A percentile compares a stretch with the other conserved stretches of the same genome.
Conservation (phyloP, 2,329 filamentous ascomycete genomes). For the Curvularia sp. region DNA sequence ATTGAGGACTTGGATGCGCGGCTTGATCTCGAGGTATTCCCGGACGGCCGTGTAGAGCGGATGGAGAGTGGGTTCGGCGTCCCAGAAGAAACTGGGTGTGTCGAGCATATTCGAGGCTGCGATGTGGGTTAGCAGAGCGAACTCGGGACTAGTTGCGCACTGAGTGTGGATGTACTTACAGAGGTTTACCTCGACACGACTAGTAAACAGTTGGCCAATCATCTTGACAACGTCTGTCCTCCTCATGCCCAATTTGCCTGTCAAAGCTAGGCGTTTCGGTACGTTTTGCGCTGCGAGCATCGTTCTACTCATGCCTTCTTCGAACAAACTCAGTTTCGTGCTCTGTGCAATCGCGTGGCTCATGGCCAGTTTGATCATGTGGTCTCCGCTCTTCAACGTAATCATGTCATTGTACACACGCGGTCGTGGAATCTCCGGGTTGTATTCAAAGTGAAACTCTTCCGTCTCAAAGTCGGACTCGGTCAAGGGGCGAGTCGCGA, state of each 20-base stretch:
- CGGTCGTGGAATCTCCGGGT: slow-evolving; percentile 80
- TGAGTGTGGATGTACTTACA: slow-evolving; percentile 68
- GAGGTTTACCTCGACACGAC: slow-evolving; percentile 94
- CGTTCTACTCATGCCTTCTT: slow-evolving; percentile 92
- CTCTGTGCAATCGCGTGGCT: slow-evolving; percentile 97
- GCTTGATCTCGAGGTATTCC: slow-evolving; percentile 97
- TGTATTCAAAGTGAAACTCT: slow-evolving; percentile 99
- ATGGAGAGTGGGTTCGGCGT: slow-evolving; percentile 91
- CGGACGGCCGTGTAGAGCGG: slow-evolving; percentile 93
- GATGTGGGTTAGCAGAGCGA: slow-evolving; percentile 10
- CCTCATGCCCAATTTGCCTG: slow-evolving; percentile 89
- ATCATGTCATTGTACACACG: slow-evolving; percentile 99
- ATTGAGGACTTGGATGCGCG: slow-evolving; percentile 94
- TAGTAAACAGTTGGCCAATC: slow-evolving; percentile 88
- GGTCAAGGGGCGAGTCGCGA: slow-evolving; percentile 80
- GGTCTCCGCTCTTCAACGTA: slow-evolving; percentile 88
- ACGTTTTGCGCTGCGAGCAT: slow-evolving; percentile 94
- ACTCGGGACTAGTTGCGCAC: neutral
- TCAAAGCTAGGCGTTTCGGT: slow-evolving; percentile 85
- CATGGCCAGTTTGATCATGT: slow-evolving; percentile 99
- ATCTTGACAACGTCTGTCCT: slow-evolving; percentile 92
- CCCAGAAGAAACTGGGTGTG: slow-evolving; percentile 98
- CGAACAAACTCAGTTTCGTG: slow-evolving; percentile 94
- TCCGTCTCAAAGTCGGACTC: slow-evolving; percentile 96
- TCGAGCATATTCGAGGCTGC: slow-evolving; percentile 93